phyloP scores from a whole-genome alignment of 2,329 filamentous ascomycete genomes.

The Exophiala spinifera region DNA sequence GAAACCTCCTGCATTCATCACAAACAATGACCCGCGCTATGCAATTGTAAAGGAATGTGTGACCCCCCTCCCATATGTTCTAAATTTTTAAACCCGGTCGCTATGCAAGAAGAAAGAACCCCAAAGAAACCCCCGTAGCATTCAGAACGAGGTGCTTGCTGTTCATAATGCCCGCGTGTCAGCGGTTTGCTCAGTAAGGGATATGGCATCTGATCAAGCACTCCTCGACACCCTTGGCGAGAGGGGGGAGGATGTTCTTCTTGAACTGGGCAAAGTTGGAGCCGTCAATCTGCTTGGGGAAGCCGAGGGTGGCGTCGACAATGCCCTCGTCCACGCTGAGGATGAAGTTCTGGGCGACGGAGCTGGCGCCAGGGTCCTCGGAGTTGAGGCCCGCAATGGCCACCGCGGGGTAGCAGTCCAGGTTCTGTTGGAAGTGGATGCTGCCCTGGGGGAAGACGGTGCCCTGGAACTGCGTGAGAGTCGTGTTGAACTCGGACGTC shows the following conservation, averaged over 20 bases:
- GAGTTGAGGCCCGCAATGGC: conserved; percentile 45
- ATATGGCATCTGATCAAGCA: conserved; percentile 27
- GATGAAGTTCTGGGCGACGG: conserved; percentile 52
- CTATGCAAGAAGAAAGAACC: not conserved
- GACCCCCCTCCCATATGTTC: no score
- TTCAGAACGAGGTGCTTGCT: no score
- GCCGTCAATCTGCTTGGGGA: conserved; percentile 27
- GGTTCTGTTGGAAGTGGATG: conserved; percentile 52
- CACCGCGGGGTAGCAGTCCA: conserved; percentile 42
- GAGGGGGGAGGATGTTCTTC: conserved; percentile 20
- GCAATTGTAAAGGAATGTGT: no score
- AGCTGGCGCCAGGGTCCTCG: conserved; percentile 38
- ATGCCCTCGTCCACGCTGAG: conserved; percentile 44
- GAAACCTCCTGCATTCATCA: no score
- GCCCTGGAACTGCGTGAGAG: conserved; percentile 42
- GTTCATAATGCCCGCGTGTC: not conserved
- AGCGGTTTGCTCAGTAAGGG: conserved; percentile 17
- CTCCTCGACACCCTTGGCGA: conserved; percentile 26
- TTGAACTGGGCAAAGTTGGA: conserved; percentile 28
- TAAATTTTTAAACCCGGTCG: no score
- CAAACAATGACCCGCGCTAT: no score
- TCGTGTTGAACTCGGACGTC: conserved; percentile 40
- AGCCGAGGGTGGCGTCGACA: conserved; percentile 40
- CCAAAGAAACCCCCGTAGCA: not conserved
- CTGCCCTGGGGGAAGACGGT: conserved; percentile 48